Conservation (phyloP, 331 rosid genomes). For the Quercus lobata region DNA sequence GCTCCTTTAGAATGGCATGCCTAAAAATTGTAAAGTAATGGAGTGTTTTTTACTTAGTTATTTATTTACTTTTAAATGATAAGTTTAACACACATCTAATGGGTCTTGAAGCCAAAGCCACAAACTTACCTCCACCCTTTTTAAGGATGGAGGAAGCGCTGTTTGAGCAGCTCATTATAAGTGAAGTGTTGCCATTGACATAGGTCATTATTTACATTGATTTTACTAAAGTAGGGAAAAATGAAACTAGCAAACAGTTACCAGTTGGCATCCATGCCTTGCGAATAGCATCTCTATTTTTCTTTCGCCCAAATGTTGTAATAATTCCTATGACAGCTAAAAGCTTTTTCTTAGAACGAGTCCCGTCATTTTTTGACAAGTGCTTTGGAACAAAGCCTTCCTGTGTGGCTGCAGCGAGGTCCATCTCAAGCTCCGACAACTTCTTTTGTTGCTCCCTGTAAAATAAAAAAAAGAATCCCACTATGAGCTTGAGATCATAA, state of each 20-base stretch:
- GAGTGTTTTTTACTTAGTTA: background rate
- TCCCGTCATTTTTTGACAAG: conserved; percentile 20
- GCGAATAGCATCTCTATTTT: conserved; percentile 69
- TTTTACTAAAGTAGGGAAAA: conserved; percentile 1
- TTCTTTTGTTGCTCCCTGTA: conserved; percentile 57
- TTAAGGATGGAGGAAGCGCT: no score
- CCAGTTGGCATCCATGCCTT: conserved; percentile 82
- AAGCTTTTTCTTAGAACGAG: conserved; percentile 40
- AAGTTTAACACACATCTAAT: no score
- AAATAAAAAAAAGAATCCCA: conserved; percentile 15
- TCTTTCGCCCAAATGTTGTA: conserved; percentile 60
- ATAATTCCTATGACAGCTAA: conserved; percentile 55
- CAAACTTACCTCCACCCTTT: no score
- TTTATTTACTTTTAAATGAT: no score
- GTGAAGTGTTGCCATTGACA: background rate
- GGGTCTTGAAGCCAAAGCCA: no score
- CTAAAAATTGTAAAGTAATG: no score
- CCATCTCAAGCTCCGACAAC: conserved; percentile 49
- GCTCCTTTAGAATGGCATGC: background rate
- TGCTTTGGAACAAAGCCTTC: conserved; percentile 56
- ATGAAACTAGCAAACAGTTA: conserved; percentile 17
- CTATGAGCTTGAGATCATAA: background rate
- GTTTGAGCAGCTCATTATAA: no score
- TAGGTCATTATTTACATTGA: background rate
- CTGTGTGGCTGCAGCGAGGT: conserved; percentile 56